A percentile compares a stretch with the other conserved stretches of the same genome.
These are phyloP conservation scores for Arabidopsis hybrid DNA, from an alignment of 441 rosid species.

Conservation along the genomic window DNA sequence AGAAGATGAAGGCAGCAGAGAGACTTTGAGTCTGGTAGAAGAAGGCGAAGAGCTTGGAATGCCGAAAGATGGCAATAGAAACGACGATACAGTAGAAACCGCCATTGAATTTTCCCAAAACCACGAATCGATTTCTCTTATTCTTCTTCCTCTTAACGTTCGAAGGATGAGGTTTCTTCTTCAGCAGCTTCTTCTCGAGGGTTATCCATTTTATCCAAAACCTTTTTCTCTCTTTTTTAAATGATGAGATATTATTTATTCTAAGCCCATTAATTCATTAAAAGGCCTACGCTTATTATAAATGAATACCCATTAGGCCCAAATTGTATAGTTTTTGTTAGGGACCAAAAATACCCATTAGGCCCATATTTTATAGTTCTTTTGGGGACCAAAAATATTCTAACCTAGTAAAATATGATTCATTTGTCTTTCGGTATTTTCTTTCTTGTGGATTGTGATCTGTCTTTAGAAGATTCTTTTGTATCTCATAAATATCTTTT, in stretches of 20 bases:
- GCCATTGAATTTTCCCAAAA: constrained; percentile 51
- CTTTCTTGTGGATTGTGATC: neutral
- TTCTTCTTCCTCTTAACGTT: neutral
- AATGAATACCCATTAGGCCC: neutral
- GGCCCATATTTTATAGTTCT: neutral
- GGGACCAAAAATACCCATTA: too few relatives aligned
- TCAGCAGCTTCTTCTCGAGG: constrained; percentile 25
- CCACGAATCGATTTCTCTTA: constrained; percentile 10
- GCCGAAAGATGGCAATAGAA: constrained; percentile 52
- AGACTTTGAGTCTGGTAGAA: constrained; percentile 46
- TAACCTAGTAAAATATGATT: neutral
- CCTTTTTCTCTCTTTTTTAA: neutral
- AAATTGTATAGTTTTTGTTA: neutral
- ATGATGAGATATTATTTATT: neutral
- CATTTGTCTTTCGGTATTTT: neutral
- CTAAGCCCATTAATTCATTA: constrained; percentile 16
- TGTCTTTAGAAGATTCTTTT: neutral
- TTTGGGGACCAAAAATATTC: neutral
- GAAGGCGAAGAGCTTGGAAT: constrained; percentile 50
- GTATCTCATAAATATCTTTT: neutral
- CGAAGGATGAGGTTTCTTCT: constrained; percentile 6
- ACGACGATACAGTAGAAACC: constrained; percentile 57
- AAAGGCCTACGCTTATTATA: neutral
- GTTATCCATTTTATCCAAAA: constrained; percentile 50
- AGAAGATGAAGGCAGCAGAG: constrained; percentile 48